Evolutionary conservation across 345 rosid genomes (phyloP).

Genomic region (Lagerstroemia speciosa): DNA sequence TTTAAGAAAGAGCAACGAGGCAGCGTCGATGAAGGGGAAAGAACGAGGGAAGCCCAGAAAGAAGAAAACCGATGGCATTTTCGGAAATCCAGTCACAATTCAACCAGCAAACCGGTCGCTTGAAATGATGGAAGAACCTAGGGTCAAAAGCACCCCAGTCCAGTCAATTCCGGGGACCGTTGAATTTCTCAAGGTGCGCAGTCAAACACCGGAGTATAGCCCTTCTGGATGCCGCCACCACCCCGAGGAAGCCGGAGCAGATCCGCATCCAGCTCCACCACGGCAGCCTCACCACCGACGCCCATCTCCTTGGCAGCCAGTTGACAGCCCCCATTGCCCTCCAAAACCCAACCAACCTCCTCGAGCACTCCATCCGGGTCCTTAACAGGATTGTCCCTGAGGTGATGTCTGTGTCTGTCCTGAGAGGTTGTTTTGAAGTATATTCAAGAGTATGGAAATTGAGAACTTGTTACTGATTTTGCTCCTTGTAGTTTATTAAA

Average conservation of each 20-base stretch:
- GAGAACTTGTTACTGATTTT: too few relatives aligned
- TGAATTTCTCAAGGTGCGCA: constrained; percentile 9
- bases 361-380: constrained; percentile 31
- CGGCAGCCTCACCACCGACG: constrained; percentile 30
- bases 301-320: constrained; percentile 36
- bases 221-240: constrained; percentile 16
- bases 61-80: neutral
- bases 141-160: too few relatives aligned
- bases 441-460: too few relatives aligned
- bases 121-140: neutral
- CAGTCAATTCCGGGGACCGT: neutral
- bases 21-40: too few relatives aligned
- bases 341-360: constrained; percentile 30
- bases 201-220: constrained; percentile 19
- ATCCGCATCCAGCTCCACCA: constrained; percentile 46
- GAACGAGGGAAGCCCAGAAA: neutral
- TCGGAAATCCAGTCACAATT: neutral
- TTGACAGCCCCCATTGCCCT: constrained; percentile 46
- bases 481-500: too few relatives aligned
- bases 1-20: too few relatives aligned
- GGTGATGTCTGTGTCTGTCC: constrained; percentile 53
- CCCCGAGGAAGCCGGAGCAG: constrained; percentile 30
- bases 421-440: too few relatives aligned
- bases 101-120: neutral
- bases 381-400: constrained; percentile 47